Evolutionary conservation across 2,329 filamentous ascomycete species (phyloP).

Genomic region (Leptographium flavum): DNA sequence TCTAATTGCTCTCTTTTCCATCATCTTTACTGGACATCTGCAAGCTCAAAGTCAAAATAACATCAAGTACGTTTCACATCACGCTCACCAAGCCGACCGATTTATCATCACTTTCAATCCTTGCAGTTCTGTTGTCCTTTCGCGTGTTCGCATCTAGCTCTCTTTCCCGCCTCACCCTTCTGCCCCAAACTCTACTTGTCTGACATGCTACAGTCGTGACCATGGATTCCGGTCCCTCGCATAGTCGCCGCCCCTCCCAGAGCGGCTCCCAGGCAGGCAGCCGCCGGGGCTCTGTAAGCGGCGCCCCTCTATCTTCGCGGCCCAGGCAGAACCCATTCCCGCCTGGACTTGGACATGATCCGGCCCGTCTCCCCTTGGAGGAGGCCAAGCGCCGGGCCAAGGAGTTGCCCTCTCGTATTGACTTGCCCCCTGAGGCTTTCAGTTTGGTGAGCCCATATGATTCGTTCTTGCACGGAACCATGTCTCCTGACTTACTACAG

Average conservation of each 20-base stretch:
- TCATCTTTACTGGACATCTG: too few species aligned
- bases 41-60: too few species aligned
- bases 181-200: too few species aligned
- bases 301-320: not conserved
- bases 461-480: not conserved
- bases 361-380: slow-evolving; percentile 19
- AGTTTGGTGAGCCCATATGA: slow-evolving; percentile 18
- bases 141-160: too few species aligned
- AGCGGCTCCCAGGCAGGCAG: slow-evolving; percentile 1
- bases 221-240: not conserved
- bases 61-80: too few species aligned
- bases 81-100: too few species aligned
- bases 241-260: slow-evolving; percentile 4
- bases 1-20: too few species aligned
- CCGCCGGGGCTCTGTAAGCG: slow-evolving; percentile 1
- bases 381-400: slow-evolving; percentile 9
- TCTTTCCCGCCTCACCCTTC: too few species aligned
- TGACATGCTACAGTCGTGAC: not conserved
- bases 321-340: slow-evolving; percentile 9
- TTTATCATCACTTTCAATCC: too few species aligned
- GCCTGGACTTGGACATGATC: slow-evolving; percentile 26
- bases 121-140: not conserved
- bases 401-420: slow-evolving; percentile 30
- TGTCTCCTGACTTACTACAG: slow-evolving; percentile 8
- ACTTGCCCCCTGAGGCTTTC: slow-evolving; percentile 45